Percentiles rank a stretch among this genome's conserved stretches.
These are phyloP conservation scores for Abortiporus biennis DNA, from an alignment of 1,284 basidiomycete species.

Conservation along the genomic window DNA sequence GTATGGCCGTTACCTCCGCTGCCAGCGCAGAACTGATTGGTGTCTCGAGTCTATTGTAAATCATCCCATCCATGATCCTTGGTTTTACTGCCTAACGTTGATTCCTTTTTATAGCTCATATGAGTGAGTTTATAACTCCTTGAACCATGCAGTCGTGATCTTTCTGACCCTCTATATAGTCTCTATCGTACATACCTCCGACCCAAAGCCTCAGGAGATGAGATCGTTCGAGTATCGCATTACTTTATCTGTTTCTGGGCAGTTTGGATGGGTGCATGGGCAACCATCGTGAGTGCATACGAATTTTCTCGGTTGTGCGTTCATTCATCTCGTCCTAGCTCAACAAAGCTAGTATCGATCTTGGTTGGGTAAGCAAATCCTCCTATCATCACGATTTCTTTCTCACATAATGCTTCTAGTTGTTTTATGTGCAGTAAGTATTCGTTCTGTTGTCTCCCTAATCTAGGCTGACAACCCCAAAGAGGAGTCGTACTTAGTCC, in stretches of 20 bases:
- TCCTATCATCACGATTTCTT: neutral
- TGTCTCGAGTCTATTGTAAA: constrained; percentile 49
- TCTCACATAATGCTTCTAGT: constrained; percentile 12
- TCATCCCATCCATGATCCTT: neutral
- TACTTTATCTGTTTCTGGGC: constrained; percentile 54
- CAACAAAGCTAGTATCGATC: constrained; percentile 36
- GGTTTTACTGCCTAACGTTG: neutral
- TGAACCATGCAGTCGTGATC: constrained; percentile 8
- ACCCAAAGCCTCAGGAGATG: constrained; percentile 51
- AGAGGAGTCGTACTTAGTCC: constrained; percentile 43
- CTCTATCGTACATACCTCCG: constrained; percentile 66
- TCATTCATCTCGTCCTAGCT: constrained; percentile 23
- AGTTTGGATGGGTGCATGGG: constrained; percentile 51
- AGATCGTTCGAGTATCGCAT: constrained; percentile 56
- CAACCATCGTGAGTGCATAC: constrained; percentile 33
- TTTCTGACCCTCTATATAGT: constrained; percentile 9
- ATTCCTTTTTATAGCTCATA: constrained; percentile 28
- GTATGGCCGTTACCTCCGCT: constrained; percentile 57
- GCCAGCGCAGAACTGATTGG: constrained; percentile 57
- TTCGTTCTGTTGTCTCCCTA: neutral
- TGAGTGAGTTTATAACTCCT: constrained; percentile 33
- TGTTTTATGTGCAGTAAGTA: constrained; percentile 43
- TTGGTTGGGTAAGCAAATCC: constrained; percentile 34
- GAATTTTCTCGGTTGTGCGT: neutral
- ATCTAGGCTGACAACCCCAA: neutral